Evolutionary conservation across 192 early-diverging fungal species (phyloP), one percentile per base, ranked within the genome.

Genomic region (Dissophora globulifera): DNA sequence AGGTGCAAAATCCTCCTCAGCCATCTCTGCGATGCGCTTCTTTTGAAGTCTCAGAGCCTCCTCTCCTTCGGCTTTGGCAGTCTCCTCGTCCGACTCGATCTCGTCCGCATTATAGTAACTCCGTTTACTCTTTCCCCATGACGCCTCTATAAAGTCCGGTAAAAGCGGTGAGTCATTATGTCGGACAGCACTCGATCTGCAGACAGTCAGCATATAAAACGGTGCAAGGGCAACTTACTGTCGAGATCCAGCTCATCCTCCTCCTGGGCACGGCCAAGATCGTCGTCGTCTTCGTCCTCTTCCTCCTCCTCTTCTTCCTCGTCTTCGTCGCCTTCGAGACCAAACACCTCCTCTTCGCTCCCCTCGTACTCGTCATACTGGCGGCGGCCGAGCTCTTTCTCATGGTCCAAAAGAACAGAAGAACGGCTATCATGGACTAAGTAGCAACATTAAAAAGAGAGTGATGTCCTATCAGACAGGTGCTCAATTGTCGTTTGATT

Each of bases 91-190:
- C 8, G 88, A 86, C 29, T 82, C 83, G 33, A 86, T 78, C 38
- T 95, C 93, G 55, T 97, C 94, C 6, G 92, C 93, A 55, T 94
- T 79, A 79, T 96, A 96, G 86, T 93, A 97, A 55, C 85, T 88
- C 50, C 87, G 78, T 55, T 91, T 88, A 25, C 79, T 84, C 35
- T 82, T 87, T 29, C 95, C 95, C 95, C 95, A 97, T 0, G 92
- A 88, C 41, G 84, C 79, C 29, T 92, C 87, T 70, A 87, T 67
- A 50, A 19, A 22, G 33, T 16, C 46, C 20, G 66, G 69, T 41
- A 23, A 48, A 23, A 33, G 32, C 3, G 54, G 47, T 32, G 22
- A 29, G 2, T n/a, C n/a, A n/a, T n/a, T n/a, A n/a, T n/a, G n/a
- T n/a, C n/a, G n/a, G n/a, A n/a, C n/a, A n/a, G n/a, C n/a, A n/a